phyloP scores from a whole-genome alignment of 352 stramenopile genomes.

The Blastocystis sp. region DNA sequence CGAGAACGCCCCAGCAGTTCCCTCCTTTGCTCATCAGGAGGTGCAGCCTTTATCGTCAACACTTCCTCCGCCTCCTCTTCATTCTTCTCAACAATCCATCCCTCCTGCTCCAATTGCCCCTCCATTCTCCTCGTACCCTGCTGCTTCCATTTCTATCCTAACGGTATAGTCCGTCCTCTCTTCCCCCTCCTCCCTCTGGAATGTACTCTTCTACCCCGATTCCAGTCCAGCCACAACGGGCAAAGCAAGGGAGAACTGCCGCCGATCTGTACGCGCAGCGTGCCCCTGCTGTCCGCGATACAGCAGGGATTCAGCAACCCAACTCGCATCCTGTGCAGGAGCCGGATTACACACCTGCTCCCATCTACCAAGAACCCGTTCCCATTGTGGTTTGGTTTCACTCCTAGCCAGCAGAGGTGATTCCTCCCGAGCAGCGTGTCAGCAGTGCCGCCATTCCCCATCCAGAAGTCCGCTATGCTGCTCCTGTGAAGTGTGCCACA shows the following conservation, averaged over 20 bases:
- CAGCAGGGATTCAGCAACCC: not conserved
- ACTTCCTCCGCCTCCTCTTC: not conserved
- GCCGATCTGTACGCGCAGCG: constrained; percentile 44
- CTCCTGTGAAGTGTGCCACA: constrained; percentile 15
- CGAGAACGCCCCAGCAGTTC: not conserved
- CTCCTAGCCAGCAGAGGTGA: not conserved
- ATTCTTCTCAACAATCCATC: not conserved
- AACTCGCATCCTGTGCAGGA: not conserved
- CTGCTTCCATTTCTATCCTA: not conserved
- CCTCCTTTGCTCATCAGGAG: not conserved
- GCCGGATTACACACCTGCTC: constrained; percentile 22
- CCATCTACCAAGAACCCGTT: constrained; percentile 58
- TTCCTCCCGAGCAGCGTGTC: constrained; percentile 54
- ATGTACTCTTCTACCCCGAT: not conserved
- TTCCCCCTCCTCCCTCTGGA: constrained; percentile 12
- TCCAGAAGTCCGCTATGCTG: constrained; percentile 3
- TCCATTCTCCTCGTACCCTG: not conserved
- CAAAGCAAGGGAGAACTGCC: constrained; percentile 27
- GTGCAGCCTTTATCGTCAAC: not conserved
- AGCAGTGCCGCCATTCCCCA: constrained; percentile 5
- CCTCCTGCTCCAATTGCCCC: not conserved
- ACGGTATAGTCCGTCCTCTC: not conserved
- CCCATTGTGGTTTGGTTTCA: not conserved
- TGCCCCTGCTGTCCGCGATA: not conserved
- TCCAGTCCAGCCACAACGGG: not conserved